Percentiles rank a stretch among this genome's conserved stretches.
Evolutionary conservation across 306 rosid genomes (phyloP).

Genomic region (Lathyrus sativus): DNA sequence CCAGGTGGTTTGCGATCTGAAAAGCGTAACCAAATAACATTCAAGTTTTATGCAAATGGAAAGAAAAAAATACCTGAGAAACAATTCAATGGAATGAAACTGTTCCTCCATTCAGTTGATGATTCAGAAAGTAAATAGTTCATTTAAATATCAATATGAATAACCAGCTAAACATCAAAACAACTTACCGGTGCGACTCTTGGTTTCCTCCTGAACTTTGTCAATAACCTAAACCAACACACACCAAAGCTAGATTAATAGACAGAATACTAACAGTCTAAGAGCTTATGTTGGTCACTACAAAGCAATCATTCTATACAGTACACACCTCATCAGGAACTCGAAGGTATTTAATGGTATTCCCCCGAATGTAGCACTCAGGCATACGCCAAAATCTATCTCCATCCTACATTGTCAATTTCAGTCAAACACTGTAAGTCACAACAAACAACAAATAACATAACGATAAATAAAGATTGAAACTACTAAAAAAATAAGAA

Average conservation of each 20-base stretch:
- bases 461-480: constrained; percentile 1
- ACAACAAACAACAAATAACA: constrained; percentile 4
- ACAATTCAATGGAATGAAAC: constrained; percentile 1
- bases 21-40: constrained; percentile 26
- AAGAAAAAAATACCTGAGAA: background rate
- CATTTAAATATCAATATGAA: constrained; percentile 27
- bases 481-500: background rate
- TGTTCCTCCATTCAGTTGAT: background rate
- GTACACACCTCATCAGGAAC: constrained; percentile 94
- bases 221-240: constrained; percentile 76
- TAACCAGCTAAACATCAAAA: constrained; percentile 11
- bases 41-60: constrained; percentile 6
- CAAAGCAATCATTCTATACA: constrained; percentile 14
- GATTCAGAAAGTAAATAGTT: background rate
- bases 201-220: constrained; percentile 98
- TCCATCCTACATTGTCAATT: constrained; percentile 71
- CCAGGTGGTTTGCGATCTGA: constrained; percentile 96
- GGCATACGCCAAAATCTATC: constrained; percentile 99
- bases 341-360: constrained; percentile 92
- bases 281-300: background rate
- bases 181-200: constrained; percentile 77
- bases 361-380: constrained; percentile 95
- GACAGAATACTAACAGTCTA: too few relatives aligned
- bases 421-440: constrained; percentile 15
- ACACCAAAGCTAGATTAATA: constrained; percentile 31